Evolutionary conservation across 2,329 filamentous ascomycete species (phyloP).

Genomic region (Emericellopsis atlantica): DNA sequence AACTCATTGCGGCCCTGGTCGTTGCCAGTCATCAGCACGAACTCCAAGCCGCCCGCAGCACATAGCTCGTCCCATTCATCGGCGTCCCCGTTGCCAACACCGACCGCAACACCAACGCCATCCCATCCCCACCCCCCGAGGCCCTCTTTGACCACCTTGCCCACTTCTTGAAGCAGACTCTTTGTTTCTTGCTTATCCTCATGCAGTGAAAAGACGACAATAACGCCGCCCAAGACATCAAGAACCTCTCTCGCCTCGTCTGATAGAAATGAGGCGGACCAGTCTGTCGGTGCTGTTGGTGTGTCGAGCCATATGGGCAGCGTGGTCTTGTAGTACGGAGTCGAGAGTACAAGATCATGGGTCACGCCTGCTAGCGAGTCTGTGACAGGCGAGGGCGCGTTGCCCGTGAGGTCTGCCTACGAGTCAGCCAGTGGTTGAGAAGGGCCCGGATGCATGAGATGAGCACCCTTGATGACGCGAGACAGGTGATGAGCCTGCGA

Average conservation of each 20-base stretch:
- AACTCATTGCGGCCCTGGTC: slow-evolving; percentile 36
- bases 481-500: slow-evolving; percentile 31
- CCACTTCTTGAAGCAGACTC: slow-evolving; percentile 28
- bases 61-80: slow-evolving; percentile 52
- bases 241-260: slow-evolving; percentile 52
- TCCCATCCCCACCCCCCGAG: slow-evolving; percentile 53
- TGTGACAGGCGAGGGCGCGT: slow-evolving; percentile 20
- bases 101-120: slow-evolving; percentile 47
- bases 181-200: slow-evolving; percentile 5
- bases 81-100: slow-evolving; percentile 33
- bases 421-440: neutral
- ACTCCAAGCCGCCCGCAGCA: slow-evolving; percentile 46
- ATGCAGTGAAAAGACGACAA: slow-evolving; percentile 25
- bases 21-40: slow-evolving; percentile 37
- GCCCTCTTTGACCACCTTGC: slow-evolving; percentile 40
- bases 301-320: slow-evolving; percentile 59
- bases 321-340: slow-evolving; percentile 46
- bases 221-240: slow-evolving; percentile 43
- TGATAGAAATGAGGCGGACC: slow-evolving; percentile 46
- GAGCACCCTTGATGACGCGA: slow-evolving; percentile 39
- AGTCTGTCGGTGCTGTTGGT: slow-evolving; percentile 34
- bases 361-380: slow-evolving; percentile 43
- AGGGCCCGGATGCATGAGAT: neutral
- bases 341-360: slow-evolving; percentile 41
- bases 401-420: slow-evolving; percentile 37